phyloP scores from a whole-genome alignment of 2,329 filamentous ascomycete genomes.

The Kalaharituber pfeilii region DNA sequence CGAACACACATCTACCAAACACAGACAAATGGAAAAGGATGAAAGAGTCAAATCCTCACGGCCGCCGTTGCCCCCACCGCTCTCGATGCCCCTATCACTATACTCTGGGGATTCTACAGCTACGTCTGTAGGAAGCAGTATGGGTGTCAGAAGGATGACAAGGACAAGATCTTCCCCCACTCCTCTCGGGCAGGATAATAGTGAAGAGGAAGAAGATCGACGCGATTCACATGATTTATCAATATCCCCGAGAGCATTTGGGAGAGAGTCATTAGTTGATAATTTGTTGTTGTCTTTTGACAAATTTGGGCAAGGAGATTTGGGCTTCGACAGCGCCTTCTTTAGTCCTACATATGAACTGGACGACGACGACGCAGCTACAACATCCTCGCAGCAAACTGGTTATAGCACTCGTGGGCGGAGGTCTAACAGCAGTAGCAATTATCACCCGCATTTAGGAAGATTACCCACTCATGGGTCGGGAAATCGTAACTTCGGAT shows the following conservation, averaged over 20 bases:
- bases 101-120: not conserved
- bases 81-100: not conserved
- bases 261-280: constrained; percentile 79
- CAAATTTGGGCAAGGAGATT: constrained; percentile 32
- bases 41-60: not conserved
- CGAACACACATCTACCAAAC: not conserved
- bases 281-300: constrained; percentile 92
- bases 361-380: constrained; percentile 26
- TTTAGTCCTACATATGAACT: constrained; percentile 30
- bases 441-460: constrained; percentile 17
- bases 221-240: constrained; percentile 74
- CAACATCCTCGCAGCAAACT: constrained; percentile 27
- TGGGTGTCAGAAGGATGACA: not conserved
- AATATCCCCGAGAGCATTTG: constrained; percentile 55
- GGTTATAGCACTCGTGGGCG: constrained; percentile 21
- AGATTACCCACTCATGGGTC: not conserved
- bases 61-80: not conserved
- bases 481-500: not conserved
- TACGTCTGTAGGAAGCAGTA: not conserved
- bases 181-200: not conserved
- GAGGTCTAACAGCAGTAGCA: constrained; percentile 18
- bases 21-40: not conserved
- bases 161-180: not conserved
- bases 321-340: constrained; percentile 21
- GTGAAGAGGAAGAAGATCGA: constrained; percentile 15